These are phyloP conservation scores for Tulasnella sp. DNA, from an alignment of 768 basidiomycete species.

Conservation along the genomic window DNA sequence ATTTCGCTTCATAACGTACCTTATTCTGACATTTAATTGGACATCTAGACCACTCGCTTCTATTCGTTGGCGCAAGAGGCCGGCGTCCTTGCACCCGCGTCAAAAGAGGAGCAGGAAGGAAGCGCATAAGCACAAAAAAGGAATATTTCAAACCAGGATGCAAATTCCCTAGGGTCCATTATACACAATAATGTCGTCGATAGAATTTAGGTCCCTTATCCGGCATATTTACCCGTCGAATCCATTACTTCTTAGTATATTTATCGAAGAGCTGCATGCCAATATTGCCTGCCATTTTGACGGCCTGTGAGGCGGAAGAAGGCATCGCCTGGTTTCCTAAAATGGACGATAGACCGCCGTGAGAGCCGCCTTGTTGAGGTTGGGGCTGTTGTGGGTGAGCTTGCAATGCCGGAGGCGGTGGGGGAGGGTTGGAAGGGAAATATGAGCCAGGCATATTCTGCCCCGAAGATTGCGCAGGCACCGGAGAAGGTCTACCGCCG, in stretches of 20 bases:
- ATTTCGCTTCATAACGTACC: background rate
- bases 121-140: background rate
- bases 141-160: background rate
- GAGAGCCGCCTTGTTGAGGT: background rate
- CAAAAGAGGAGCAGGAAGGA: background rate
- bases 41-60: slow-evolving; percentile 18
- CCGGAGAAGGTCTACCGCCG: background rate
- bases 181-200: background rate
- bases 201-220: background rate
- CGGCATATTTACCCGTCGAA: background rate
- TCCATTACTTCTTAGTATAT: background rate
- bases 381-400: background rate
- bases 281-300: background rate
- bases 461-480: background rate
- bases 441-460: background rate
- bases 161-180: background rate
- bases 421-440: background rate
- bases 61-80: slow-evolving; percentile 24
- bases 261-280: slow-evolving; percentile 5
- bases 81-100: slow-evolving; percentile 12
- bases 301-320: background rate
- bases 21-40: background rate
- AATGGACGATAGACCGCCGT: background rate
- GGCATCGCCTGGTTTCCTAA: background rate
- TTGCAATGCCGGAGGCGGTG: background rate